Evolutionary conservation across 257 asterid genomes (phyloP).

Genomic region (Pogostemon cablin): DNA sequence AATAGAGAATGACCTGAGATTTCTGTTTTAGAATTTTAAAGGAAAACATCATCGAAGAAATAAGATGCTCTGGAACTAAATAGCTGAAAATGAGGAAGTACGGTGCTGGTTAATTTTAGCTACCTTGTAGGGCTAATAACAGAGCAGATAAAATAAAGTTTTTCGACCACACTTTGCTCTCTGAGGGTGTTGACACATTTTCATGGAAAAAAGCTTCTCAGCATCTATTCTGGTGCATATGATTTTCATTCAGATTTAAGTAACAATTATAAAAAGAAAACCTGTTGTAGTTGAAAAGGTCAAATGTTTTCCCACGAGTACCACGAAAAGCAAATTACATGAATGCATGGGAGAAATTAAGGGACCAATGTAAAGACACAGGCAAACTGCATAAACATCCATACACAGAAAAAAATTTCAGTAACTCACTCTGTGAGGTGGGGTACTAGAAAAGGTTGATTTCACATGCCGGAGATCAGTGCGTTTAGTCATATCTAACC

Average conservation of each 20-base stretch:
- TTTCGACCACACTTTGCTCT: not conserved
- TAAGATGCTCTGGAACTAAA: not conserved
- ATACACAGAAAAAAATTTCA: constrained; percentile 3
- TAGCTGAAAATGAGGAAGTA: not conserved
- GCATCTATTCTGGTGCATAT: not conserved
- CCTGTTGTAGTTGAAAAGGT: too few relatives aligned
- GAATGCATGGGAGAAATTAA: too few relatives aligned
- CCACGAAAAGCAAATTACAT: too few relatives aligned
- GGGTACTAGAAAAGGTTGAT: constrained; percentile 72
- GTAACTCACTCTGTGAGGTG: constrained; percentile 72
- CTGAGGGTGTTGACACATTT: not conserved
- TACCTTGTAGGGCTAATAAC: constrained; percentile 10
- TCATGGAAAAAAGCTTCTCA: not conserved
- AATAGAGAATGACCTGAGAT: constrained; percentile 6
- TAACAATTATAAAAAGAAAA: not conserved
- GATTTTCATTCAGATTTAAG: not conserved
- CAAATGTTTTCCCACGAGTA: too few relatives aligned
- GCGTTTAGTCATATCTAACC: constrained; percentile 90
- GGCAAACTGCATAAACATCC: not conserved
- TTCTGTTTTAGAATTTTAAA: not conserved
- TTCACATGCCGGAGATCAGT: constrained; percentile 86
- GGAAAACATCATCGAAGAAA: constrained; percentile 6
- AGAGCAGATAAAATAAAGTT: not conserved
- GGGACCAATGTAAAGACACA: too few relatives aligned
- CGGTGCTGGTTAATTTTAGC: not conserved